These are phyloP conservation scores for Talaromyces atroroseus DNA, from an alignment of 2,329 filamentous ascomycete species.

Conservation along the genomic window DNA sequence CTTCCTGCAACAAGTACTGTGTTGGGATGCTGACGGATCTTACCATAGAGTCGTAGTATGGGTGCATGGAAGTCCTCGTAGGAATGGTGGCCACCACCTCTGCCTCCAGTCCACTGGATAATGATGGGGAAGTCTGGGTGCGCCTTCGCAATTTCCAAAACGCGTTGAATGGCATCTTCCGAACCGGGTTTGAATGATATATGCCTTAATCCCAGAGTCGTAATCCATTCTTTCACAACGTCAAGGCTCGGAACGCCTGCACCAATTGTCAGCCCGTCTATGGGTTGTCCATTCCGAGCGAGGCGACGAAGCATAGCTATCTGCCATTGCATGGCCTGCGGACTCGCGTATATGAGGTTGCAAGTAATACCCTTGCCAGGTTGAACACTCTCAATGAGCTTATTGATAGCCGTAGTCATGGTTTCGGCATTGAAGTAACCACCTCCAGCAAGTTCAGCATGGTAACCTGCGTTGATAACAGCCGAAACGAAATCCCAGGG, in stretches of 20 bases:
- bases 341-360: conserved; percentile 52
- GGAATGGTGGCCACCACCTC: conserved; percentile 89
- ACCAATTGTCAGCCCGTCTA: conserved; percentile 86
- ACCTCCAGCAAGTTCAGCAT: conserved; percentile 82
- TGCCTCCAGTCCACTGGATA: conserved; percentile 89
- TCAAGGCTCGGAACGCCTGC: conserved; percentile 94
- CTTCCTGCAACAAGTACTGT: conserved; percentile 83
- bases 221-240: conserved; percentile 86
- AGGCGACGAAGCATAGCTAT: conserved; percentile 48
- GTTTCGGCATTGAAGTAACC: conserved; percentile 66
- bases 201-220: conserved; percentile 85
- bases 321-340: conserved; percentile 49
- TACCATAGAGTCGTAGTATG: conserved; percentile 81
- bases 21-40: conserved; percentile 78
- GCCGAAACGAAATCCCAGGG: conserved; percentile 87
- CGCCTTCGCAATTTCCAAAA: conserved; percentile 86
- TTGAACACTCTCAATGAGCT: conserved; percentile 57
- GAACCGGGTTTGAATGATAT: conserved; percentile 93
- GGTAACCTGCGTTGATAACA: conserved; percentile 92
- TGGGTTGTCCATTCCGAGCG: conserved; percentile 72
- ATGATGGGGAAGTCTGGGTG: conserved; percentile 86
- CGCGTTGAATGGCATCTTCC: conserved; percentile 75
- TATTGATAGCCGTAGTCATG: conserved; percentile 42
- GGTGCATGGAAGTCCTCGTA: conserved; percentile 93
- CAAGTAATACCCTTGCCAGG: conserved; percentile 53